These are phyloP conservation scores for Lenzites betulinus DNA, from an alignment of 768 basidiomycete species.

Conservation along the genomic window DNA sequence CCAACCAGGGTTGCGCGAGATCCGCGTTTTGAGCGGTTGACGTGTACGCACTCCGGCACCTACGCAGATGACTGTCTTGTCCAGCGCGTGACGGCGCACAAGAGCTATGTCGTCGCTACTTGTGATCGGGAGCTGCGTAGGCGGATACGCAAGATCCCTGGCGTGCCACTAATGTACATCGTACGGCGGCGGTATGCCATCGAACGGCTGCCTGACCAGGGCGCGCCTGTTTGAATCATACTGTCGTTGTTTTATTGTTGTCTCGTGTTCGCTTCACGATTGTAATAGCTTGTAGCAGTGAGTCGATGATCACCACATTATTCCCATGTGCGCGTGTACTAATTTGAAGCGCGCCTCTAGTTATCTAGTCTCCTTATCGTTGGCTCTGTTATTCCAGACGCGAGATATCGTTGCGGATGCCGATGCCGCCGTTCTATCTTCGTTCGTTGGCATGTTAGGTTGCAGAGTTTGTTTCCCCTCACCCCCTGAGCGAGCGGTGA, in stretches of 20 bases:
- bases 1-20: slow-evolving; percentile 86
- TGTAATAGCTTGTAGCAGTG: slow-evolving; percentile 13
- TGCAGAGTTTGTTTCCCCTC: background rate
- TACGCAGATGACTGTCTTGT: slow-evolving; percentile 99
- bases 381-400: background rate
- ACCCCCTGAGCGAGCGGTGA: background rate
- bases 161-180: slow-evolving; percentile 97
- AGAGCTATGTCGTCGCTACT: slow-evolving; percentile 96
- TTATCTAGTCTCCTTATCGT: slow-evolving; percentile 8
- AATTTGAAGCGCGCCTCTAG: background rate
- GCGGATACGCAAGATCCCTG: slow-evolving; percentile 88
- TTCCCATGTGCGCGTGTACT: too few relatives aligned
- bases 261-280: background rate
- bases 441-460: background rate
- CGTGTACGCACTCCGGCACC: slow-evolving; percentile 92
- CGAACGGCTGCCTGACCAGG: slow-evolving; percentile 93
- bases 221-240: slow-evolving; percentile 53
- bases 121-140: slow-evolving; percentile 94
- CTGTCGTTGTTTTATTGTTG: background rate
- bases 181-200: slow-evolving; percentile 91
- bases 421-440: background rate
- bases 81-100: slow-evolving; percentile 91
- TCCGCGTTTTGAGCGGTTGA: slow-evolving; percentile 92
- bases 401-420: background rate
- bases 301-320: background rate